These are phyloP conservation scores for Seiridium unicorne DNA, from an alignment of 2,329 filamentous ascomycete genomes.

Conservation along the genomic window DNA sequence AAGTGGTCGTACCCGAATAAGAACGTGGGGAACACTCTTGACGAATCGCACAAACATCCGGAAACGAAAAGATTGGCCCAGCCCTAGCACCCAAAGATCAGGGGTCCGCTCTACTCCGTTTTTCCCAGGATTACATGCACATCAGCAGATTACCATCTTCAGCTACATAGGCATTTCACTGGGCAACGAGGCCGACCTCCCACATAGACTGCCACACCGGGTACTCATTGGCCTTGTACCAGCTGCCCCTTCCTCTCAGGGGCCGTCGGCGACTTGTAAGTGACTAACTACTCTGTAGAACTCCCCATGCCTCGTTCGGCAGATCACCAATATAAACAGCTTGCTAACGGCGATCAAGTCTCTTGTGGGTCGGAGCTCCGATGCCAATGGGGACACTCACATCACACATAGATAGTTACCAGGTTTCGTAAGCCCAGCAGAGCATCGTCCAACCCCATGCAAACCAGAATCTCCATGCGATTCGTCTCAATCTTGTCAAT, in stretches of 20 bases:
- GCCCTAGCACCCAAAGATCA: background rate
- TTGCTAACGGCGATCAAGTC: background rate
- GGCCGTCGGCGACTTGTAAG: too few species aligned
- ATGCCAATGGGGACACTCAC: background rate
- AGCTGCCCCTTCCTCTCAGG: too few species aligned
- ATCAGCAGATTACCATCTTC: background rate
- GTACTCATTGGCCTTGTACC: too few species aligned
- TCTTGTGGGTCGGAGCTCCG: background rate
- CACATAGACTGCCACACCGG: too few species aligned
- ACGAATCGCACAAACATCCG: background rate
- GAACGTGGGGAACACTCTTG: background rate
- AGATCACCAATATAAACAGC: too few species aligned
- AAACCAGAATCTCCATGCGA: background rate
- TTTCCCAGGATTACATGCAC: background rate
- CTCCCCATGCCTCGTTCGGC: too few species aligned
- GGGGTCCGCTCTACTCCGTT: background rate
- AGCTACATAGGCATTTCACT: too few species aligned
- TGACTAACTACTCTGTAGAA: too few species aligned
- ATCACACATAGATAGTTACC: background rate
- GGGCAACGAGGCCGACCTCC: too few species aligned
- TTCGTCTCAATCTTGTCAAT: background rate
- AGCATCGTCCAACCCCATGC: background rate
- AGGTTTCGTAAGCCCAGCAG: background rate
- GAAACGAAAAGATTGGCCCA: background rate
- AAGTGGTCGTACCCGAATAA: background rate